Base-by-base conservation (phyloP, 2,329 filamentous ascomycete species). In the Neonectria ditissima region DNA sequence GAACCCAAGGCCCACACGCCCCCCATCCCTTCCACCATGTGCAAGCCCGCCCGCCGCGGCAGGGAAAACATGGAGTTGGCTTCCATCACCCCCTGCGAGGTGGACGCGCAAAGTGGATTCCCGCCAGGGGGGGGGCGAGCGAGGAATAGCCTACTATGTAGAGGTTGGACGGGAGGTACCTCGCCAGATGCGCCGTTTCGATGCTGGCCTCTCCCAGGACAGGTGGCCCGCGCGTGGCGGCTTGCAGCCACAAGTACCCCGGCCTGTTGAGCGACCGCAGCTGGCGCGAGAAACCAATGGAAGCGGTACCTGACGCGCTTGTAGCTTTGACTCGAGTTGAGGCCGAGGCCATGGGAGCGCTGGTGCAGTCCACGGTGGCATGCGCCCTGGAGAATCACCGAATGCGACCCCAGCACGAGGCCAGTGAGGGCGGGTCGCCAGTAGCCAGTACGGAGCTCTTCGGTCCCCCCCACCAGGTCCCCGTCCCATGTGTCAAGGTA, bases 401-500 rank as follows among this genome's bases (percentile, higher is more conserved):
- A 45, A 59, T 41, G 59, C 59, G 44, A 51, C 56, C 43, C 60
- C 56, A 58, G 65, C 63, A 68, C 67, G 53, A 48, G 30, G 26
- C 63, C 45, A 47, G 11, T 20, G 32, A 43, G 20, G 30, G 20
- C 32, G 22, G 20, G 45, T 30, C 28, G 13, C 26, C 59, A n/a
- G 67, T 71, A 69, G 59, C 39, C 28, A 52, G 22, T 69, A 72
- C 71, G 45, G 59, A 8, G 22, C 11, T n/a, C 10, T 2, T 16
- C 41, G 54, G 72, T 74, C 64, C 39, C 59, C 69, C 69, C 68
- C 65, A 64, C 67, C 41, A 20, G 39, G 45, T 24, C 37, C 10
- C 51, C n/a, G 30, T 56, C 48, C 71, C 69, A 71, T 74, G 70
- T 71, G 70, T 63, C 62, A 52, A 66, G 55, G 71, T 66, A 69